phyloP scores from a whole-genome alignment of 257 asterid genomes.

The Solanum rostratum region DNA sequence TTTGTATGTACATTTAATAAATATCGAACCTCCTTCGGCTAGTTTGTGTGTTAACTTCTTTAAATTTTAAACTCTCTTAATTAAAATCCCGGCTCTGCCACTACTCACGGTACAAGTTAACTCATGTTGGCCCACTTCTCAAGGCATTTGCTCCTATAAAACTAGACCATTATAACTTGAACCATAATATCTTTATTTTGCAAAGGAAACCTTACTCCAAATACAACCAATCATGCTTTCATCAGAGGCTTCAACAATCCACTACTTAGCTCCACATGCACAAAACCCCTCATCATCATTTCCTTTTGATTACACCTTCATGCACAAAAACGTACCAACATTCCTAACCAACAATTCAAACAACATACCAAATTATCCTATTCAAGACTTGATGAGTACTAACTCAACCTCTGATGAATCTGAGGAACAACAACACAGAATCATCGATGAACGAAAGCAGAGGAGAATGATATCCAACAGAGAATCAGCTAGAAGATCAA shows the following conservation, averaged over 20 bases:
- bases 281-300: conserved; percentile 28
- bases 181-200: conserved; percentile 9
- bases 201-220: background rate
- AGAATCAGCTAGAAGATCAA: conserved; percentile 53
- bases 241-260: conserved; percentile 41
- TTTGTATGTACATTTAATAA: too few species aligned
- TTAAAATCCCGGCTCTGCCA: too few species aligned
- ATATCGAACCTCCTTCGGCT: too few species aligned
- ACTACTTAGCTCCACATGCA: conserved; percentile 28
- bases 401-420: conserved; percentile 49
- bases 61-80: too few species aligned
- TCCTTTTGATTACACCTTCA: conserved; percentile 25
- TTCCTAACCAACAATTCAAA: conserved; percentile 10
- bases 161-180: conserved; percentile 24
- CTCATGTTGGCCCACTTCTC: conserved; percentile 10
- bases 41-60: too few species aligned
- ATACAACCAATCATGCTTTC: conserved; percentile 33
- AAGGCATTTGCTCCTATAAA: conserved; percentile 43
- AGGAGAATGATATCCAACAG: conserved; percentile 54
- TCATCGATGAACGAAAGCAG: conserved; percentile 29
- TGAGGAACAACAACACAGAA: conserved; percentile 17
- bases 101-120: background rate
- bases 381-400: conserved; percentile 17
- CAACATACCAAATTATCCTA: conserved; percentile 11
- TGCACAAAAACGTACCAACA: conserved; percentile 24